Conservation (phyloP, 495 filamentous ascomycete genomes). For the Daldinia loculata region DNA sequence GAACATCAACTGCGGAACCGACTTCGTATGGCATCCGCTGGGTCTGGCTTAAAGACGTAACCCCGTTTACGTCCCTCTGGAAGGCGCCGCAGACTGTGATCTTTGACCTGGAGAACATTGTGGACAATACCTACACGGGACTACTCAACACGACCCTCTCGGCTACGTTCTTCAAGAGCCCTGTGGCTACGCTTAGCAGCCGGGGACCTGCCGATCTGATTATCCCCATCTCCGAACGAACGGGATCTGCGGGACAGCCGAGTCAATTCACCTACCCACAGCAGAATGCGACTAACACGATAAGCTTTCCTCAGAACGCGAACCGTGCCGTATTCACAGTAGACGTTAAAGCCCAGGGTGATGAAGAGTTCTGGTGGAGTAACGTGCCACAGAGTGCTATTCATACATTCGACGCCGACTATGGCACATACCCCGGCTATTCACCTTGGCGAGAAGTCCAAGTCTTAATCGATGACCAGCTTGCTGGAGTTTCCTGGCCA, state of each 20-base stretch:
- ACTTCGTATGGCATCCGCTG: conserved; percentile 73
- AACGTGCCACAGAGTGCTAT: conserved; percentile 74
- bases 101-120: conserved; percentile 83
- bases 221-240: conserved; percentile 75
- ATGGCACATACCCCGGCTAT: conserved; percentile 72
- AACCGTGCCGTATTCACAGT: conserved; percentile 81
- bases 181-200: conserved; percentile 43
- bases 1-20: conserved; percentile 90
- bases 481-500: conserved; percentile 88
- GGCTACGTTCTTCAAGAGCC: conserved; percentile 74
- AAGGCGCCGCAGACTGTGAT: conserved; percentile 75
- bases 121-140: conserved; percentile 80
- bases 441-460: conserved; percentile 88
- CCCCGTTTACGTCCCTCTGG: conserved; percentile 76
- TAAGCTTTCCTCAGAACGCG: conserved; percentile 69
- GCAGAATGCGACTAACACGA: conserved; percentile 67
- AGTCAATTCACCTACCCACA: conserved; percentile 76
- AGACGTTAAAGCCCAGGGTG: conserved; percentile 78
- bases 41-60: conserved; percentile 89
- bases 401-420: conserved; percentile 65
- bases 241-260: conserved; percentile 60
- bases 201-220: conserved; percentile 71
- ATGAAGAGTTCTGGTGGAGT: conserved; percentile 92
- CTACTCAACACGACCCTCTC: conserved; percentile 80
- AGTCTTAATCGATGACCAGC: conserved; percentile 75